These are phyloP conservation scores for Rhizopus stolonifer DNA, from an alignment of 371 early-diverging fungal species.

Conservation along the genomic window DNA sequence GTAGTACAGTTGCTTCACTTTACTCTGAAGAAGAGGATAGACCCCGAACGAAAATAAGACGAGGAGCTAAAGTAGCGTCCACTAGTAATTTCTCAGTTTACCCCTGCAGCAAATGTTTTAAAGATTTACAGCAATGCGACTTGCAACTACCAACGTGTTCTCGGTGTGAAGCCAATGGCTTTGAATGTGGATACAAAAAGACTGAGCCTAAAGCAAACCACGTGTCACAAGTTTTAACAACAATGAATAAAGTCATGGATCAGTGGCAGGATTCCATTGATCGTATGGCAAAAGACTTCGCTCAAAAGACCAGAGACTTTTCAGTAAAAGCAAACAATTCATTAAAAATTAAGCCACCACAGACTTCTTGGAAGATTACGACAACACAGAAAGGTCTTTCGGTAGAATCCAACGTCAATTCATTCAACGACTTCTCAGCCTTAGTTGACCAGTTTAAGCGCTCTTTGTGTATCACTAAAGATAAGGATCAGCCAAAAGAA, in stretches of 20 bases:
- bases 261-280: constrained; percentile 37
- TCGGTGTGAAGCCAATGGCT: constrained; percentile 31
- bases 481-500: background rate
- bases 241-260: constrained; percentile 46
- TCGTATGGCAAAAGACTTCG: constrained; percentile 28
- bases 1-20: constrained; percentile 2
- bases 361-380: constrained; percentile 33
- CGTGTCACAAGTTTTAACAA: constrained; percentile 34
- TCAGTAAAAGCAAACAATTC: constrained; percentile 9
- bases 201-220: constrained; percentile 45
- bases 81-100: constrained; percentile 32
- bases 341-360: constrained; percentile 16
- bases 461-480: constrained; percentile 8
- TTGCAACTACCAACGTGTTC: constrained; percentile 35
- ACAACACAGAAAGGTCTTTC: constrained; percentile 30
- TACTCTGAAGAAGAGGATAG: constrained; percentile 9
- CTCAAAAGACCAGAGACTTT: constrained; percentile 27
- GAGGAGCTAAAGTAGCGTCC: constrained; percentile 15
- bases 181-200: constrained; percentile 31
- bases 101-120: constrained; percentile 45
- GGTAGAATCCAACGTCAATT: constrained; percentile 36
- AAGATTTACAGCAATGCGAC: constrained; percentile 44
- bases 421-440: constrained; percentile 30
- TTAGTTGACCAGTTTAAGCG: constrained; percentile 38
- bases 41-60: constrained; percentile 5